Percentiles rank a stretch among this genome's conserved stretches.
Conservation (phyloP, 2,329 filamentous ascomycete species). For the Aspergillus sp. region DNA sequence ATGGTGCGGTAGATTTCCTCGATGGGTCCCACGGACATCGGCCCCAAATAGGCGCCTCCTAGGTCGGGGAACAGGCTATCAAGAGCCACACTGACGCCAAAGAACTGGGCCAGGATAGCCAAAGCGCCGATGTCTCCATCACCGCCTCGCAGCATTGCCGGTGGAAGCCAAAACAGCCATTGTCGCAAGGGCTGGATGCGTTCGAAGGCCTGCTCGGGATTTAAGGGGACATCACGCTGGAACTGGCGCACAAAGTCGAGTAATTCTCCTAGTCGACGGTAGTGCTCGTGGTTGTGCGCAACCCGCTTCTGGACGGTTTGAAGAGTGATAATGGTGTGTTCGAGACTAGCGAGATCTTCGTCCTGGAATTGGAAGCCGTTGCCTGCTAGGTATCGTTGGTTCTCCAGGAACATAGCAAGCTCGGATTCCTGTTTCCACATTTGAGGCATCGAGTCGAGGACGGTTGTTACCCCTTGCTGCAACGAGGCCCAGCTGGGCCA, state of each 20-base stretch:
- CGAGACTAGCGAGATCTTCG: slow-evolving; percentile 69
- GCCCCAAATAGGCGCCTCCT: slow-evolving; percentile 83
- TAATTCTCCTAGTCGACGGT: slow-evolving; percentile 67
- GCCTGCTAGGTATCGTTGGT: slow-evolving; percentile 38
- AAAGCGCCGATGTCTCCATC: slow-evolving; percentile 75
- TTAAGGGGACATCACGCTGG: slow-evolving; percentile 67
- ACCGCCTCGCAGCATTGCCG: slow-evolving; percentile 75
- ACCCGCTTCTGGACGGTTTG: slow-evolving; percentile 59
- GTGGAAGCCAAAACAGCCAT: slow-evolving; percentile 95
- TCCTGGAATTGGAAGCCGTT: slow-evolving; percentile 46
- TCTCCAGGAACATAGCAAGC: slow-evolving; percentile 43
- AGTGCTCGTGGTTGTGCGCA: slow-evolving; percentile 68
- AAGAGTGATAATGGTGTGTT: slow-evolving; percentile 66
- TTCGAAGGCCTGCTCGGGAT: slow-evolving; percentile 82
- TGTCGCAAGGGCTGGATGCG: slow-evolving; percentile 83
- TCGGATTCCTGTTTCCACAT: slow-evolving; percentile 85
- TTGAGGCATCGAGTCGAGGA: slow-evolving; percentile 85
- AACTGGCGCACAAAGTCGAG: slow-evolving; percentile 71
- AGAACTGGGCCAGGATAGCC: slow-evolving; percentile 85
- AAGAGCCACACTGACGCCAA: slow-evolving; percentile 81
- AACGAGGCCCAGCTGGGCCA: slow-evolving; percentile 93
- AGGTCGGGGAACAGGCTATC: slow-evolving; percentile 91
- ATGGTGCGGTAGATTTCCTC: slow-evolving; percentile 82
- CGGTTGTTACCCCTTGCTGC: slow-evolving; percentile 86
- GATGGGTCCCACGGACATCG: slow-evolving; percentile 74